Evolutionary conservation across 2,329 filamentous ascomycete species (phyloP).

Genomic region (Talaromyces albobiverticillius): DNA sequence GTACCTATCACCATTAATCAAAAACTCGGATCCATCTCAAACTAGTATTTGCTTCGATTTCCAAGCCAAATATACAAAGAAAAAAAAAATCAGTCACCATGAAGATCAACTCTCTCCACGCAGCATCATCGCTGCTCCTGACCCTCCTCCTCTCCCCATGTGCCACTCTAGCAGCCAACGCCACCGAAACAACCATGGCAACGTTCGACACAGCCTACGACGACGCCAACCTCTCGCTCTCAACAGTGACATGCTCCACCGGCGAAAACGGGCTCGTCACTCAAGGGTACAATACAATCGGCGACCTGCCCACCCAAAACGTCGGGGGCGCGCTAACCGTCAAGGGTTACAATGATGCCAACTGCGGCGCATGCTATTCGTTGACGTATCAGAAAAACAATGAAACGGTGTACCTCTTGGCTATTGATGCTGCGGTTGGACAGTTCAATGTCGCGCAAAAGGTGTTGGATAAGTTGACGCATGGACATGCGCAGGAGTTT

Average conservation of each 20-base stretch:
- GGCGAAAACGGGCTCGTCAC: slow-evolving; percentile 15
- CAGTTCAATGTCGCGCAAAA: slow-evolving; percentile 12
- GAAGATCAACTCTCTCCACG: neutral
- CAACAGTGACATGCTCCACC: slow-evolving; percentile 13
- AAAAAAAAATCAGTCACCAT: neutral
- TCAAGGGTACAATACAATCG: slow-evolving; percentile 9
- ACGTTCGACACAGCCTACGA: slow-evolving; percentile 15
- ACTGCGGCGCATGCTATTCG: slow-evolving; percentile 15
- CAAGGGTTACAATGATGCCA: slow-evolving; percentile 13
- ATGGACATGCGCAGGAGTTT: slow-evolving; percentile 12
- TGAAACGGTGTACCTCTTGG: slow-evolving; percentile 12
- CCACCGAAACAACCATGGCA: slow-evolving; percentile 4
- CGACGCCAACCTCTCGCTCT: slow-evolving; percentile 8
- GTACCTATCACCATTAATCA: no score
- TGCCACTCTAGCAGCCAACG: neutral
- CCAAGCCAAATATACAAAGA: no score
- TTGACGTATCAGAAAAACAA: slow-evolving; percentile 9
- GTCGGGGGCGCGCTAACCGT: slow-evolving; percentile 12
- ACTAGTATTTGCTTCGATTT: neutral
- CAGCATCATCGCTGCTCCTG: neutral
- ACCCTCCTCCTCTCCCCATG: neutral
- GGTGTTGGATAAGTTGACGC: slow-evolving; percentile 11
- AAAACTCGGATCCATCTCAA: no score
- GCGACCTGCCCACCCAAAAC: slow-evolving; percentile 7
- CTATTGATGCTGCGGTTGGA: slow-evolving; percentile 9